These are phyloP conservation scores for Myxozyma mucilagina DNA, from an alignment of 805 yeast species.

Conservation along the genomic window DNA sequence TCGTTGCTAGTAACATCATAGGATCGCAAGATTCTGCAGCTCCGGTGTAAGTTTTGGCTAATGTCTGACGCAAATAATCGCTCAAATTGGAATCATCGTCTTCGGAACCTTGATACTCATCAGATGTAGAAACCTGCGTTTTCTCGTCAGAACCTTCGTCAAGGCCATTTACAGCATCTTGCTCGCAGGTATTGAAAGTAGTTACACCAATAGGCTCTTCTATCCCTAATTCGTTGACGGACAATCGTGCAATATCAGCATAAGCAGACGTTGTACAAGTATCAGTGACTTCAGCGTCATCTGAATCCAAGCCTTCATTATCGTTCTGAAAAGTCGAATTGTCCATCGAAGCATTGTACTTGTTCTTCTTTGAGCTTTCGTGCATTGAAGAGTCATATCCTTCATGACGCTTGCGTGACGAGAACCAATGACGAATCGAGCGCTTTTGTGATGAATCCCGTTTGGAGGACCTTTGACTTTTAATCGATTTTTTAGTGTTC, in stretches of 20 bases:
- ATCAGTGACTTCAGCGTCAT: neutral
- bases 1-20: neutral
- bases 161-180: neutral
- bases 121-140: neutral
- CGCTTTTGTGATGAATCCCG: neutral
- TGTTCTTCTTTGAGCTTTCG: too few relatives aligned
- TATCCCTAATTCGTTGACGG: neutral
- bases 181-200: neutral
- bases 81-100: neutral
- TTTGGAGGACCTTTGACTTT: neutral
- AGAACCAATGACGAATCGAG: neutral
- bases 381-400: too few relatives aligned
- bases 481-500: neutral
- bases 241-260: neutral
- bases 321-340: neutral
- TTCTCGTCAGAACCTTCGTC: neutral
- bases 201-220: neutral
- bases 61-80: neutral
- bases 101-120: neutral
- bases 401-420: neutral
- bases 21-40: constrained; percentile 1
- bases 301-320: neutral
- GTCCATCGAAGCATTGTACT: neutral
- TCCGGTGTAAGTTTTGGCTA: constrained; percentile 2
- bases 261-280: neutral